phyloP scores from a whole-genome alignment of 2,329 filamentous ascomycete genomes.

The Pestalotiopsis sp. region DNA sequence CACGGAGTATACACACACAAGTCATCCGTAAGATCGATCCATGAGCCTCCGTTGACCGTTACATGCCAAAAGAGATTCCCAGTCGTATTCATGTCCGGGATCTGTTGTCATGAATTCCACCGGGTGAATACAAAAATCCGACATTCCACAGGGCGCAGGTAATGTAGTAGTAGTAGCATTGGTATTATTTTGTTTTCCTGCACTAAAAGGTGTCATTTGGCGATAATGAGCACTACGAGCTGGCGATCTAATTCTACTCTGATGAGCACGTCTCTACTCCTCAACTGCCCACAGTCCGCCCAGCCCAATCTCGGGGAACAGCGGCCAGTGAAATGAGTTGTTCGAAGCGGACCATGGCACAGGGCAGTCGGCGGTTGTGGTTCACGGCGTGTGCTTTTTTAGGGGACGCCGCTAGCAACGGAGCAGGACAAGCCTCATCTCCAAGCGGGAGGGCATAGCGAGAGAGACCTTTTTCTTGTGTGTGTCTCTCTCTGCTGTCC shows the following conservation, averaged over 20 bases:
- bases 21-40: background rate
- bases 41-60: background rate
- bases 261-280: background rate
- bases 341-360: background rate
- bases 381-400: slow-evolving; percentile 12
- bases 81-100: background rate
- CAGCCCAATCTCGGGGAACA: slow-evolving; percentile 1
- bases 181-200: background rate
- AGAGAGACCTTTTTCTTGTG: no score
- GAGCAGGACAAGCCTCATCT: slow-evolving; percentile 8
- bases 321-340: slow-evolving; percentile 6
- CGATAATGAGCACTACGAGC: background rate
- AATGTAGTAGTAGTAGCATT: background rate
- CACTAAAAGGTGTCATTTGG: background rate
- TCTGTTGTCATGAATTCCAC: background rate
- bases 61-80: background rate
- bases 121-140: background rate
- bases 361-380: slow-evolving; percentile 6
- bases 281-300: background rate
- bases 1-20: background rate
- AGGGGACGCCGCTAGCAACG: slow-evolving; percentile 1
- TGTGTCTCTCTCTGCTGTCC: background rate
- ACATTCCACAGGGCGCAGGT: background rate
- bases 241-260: background rate
- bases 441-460: background rate